Evolutionary conservation across 768 basidiomycete species (phyloP).

Genomic region (Rhodotorula babjevae): DNA sequence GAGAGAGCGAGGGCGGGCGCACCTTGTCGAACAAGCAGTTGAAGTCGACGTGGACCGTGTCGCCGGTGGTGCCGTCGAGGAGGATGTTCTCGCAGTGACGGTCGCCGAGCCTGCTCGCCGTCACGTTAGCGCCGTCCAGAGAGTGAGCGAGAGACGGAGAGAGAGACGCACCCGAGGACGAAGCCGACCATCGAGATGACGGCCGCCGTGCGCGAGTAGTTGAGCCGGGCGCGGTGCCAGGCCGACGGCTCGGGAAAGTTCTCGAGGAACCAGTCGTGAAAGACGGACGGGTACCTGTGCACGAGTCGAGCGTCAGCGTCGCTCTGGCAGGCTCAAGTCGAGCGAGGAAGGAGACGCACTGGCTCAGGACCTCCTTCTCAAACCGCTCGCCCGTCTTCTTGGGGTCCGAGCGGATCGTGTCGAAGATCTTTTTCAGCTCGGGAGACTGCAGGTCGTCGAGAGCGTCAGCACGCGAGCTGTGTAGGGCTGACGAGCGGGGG

Average conservation of each 20-base stretch:
- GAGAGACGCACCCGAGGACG: constrained; percentile 68
- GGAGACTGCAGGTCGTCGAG: constrained; percentile 37
- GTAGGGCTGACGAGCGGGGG: not conserved
- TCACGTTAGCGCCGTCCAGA: not conserved
- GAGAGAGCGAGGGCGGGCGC: constrained; percentile 9
- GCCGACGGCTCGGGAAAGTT: constrained; percentile 94
- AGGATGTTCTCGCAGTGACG: constrained; percentile 95
- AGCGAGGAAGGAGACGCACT: constrained; percentile 50
- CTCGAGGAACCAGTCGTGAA: constrained; percentile 96
- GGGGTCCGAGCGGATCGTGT: constrained; percentile 42
- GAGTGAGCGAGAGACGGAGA: not conserved
- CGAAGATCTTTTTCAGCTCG: constrained; percentile 45
- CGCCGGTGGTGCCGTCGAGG: constrained; percentile 79
- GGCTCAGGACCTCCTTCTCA: constrained; percentile 55
- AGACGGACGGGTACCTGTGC: constrained; percentile 74
- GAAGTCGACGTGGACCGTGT: constrained; percentile 93
- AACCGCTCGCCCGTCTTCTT: constrained; percentile 45
- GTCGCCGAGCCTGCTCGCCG: constrained; percentile 73
- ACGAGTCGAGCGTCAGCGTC: constrained; percentile 9
- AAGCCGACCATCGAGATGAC: constrained; percentile 99
- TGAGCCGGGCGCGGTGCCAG: constrained; percentile 83
- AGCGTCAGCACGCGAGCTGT: not conserved
- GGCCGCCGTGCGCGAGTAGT: constrained; percentile 81
- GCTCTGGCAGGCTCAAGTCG: no score
- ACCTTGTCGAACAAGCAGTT: constrained; percentile 98